Conservation (phyloP, 1,284 basidiomycete species). For the Boletus semigastroideus region DNA sequence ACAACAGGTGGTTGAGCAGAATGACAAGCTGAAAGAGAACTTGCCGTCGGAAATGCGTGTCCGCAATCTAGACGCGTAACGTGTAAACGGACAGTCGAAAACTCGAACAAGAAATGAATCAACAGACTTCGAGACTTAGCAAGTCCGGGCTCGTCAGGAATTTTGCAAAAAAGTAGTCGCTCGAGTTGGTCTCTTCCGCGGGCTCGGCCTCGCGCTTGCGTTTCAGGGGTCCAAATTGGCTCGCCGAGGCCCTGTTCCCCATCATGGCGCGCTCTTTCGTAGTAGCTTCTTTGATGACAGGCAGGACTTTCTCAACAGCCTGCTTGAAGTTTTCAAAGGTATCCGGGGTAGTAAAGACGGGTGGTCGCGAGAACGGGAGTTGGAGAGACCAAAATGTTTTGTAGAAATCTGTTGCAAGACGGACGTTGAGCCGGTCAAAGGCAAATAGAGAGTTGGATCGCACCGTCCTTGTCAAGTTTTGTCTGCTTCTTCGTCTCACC, state of each 20-base stretch:
- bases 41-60: slow-evolving; percentile 89
- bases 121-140: slow-evolving; percentile 77
- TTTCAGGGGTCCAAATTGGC: slow-evolving; percentile 47
- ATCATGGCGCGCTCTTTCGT: slow-evolving; percentile 81
- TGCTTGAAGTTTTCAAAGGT: slow-evolving; percentile 65
- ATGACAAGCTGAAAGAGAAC: slow-evolving; percentile 86
- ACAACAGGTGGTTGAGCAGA: slow-evolving; percentile 76
- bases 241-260: slow-evolving; percentile 56
- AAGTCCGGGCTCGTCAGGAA: slow-evolving; percentile 86
- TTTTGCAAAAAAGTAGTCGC: slow-evolving; percentile 88
- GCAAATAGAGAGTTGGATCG: slow-evolving; percentile 19
- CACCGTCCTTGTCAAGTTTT: slow-evolving; percentile 62
- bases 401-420: slow-evolving; percentile 62
- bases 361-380: slow-evolving; percentile 71
- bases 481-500: slow-evolving; percentile 39
- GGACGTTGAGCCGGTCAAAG: slow-evolving; percentile 3
- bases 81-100: slow-evolving; percentile 4
- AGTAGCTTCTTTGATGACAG: slow-evolving; percentile 79
- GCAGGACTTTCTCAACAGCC: slow-evolving; percentile 67
- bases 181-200: slow-evolving; percentile 47
- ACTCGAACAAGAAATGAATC: slow-evolving; percentile 2
- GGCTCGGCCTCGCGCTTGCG: slow-evolving; percentile 61
- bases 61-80: slow-evolving; percentile 61
- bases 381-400: slow-evolving; percentile 85
- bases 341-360: slow-evolving; percentile 54